Evolutionary conservation across 495 filamentous ascomycete genomes (phyloP), one percentile per base, ranked within the genome.

Genomic region (Aspergillus indologenus): DNA sequence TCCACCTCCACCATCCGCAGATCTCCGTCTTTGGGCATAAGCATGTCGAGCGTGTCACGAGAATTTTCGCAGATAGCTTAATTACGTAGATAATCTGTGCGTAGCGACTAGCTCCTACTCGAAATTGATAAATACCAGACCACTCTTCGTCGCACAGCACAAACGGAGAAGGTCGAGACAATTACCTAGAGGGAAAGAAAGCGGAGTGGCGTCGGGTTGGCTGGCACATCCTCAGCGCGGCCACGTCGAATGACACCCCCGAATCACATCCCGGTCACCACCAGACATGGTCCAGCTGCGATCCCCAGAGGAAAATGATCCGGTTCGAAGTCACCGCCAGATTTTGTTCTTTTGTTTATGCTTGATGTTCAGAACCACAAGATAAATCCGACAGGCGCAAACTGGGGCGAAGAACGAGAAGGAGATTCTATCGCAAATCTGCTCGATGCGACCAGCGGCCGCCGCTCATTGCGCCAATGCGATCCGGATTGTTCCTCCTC

Each of bases 191-290:
- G 53, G 40, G 45, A 55, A 8, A 24, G 53, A 31, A 54, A 48
- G 49, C 34, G 58, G 52, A 61, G 62, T 57, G 57, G 61, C 60
- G 60, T 59, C 45, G 56, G 50, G 61, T 60, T 52, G 54, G 59
- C 51, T 58, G 56, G 59, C 61, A 61, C 61, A 61, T 63, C 56
- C 58, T 59, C 66, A 65, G 62, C 67, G 57, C 57, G 65, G 67
- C 67, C 67, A 69, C 67, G 67, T 69, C 67, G 64, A 69, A 62
- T 59, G 56, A 63, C 64, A 56, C 56, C 58, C 54, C 60, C 55
- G 56, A 58, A 11, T 61, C 61, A 54, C 55, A 59, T 62, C 54
- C 60, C 56, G 52, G 57, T 47, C 59, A 62, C 64, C 53, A 62
- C 44, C 57, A 53, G 51, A 45, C 42, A 58, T 29, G 20, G 52